phyloP scores from a whole-genome alignment of 1,139 yeast species.

The Wickerhamomyces sp. region DNA sequence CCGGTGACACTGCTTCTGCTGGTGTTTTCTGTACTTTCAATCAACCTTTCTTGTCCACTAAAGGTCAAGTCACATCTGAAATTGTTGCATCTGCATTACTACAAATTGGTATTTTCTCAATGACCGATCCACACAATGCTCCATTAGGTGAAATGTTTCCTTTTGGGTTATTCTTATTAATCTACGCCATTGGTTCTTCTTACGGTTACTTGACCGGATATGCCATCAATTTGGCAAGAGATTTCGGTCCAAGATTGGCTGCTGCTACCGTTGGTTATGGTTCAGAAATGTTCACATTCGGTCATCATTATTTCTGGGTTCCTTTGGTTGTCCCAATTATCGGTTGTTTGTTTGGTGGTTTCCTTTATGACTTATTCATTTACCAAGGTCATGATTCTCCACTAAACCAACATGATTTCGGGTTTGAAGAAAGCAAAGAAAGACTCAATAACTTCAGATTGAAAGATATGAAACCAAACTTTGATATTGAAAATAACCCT shows the following conservation, averaged over 20 bases:
- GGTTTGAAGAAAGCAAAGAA: constrained; percentile 15
- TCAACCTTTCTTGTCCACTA: constrained; percentile 34
- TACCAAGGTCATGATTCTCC: constrained; percentile 48
- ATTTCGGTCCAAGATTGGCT: constrained; percentile 47
- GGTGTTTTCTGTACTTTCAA: constrained; percentile 45
- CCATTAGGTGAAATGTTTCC: constrained; percentile 42
- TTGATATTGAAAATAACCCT: constrained; percentile 10
- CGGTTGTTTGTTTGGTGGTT: constrained; percentile 41
- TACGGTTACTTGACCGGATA: constrained; percentile 48
- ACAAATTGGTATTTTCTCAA: constrained; percentile 40
- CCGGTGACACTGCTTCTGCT: constrained; percentile 29
- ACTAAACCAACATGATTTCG: constrained; percentile 36
- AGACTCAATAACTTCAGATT: constrained; percentile 16
- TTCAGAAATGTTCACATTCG: constrained; percentile 33
- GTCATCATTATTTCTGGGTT: constrained; percentile 46
- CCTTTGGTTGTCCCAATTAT: constrained; percentile 42
- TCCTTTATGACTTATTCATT: constrained; percentile 41
- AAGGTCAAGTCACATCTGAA: constrained; percentile 44
- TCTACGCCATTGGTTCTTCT: constrained; percentile 40
- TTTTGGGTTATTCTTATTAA: constrained; percentile 37
- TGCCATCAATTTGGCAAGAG: constrained; percentile 49
- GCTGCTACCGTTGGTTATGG: constrained; percentile 42
- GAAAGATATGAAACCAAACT: constrained; percentile 20
- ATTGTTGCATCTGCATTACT: constrained; percentile 38
- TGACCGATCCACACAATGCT: constrained; percentile 45